Percentiles rank a stretch among this genome's conserved stretches.
These are phyloP conservation scores for Leptodermis oblonga DNA, from an alignment of 257 asterid genomes.

Conservation along the genomic window DNA sequence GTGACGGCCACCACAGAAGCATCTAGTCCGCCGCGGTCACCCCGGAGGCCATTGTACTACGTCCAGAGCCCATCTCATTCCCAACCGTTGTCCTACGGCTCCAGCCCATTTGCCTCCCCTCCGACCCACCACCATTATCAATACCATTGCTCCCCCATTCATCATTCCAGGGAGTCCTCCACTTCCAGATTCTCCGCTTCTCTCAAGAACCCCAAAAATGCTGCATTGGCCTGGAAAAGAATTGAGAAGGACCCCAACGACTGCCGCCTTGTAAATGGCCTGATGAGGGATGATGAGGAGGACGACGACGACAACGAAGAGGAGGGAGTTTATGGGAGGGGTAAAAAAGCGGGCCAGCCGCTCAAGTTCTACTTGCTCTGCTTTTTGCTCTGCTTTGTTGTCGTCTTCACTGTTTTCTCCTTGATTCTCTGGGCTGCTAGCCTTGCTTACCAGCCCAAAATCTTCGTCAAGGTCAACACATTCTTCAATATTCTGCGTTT, in stretches of 20 bases:
- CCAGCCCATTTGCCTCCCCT: conserved; percentile 86
- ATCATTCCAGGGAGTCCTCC: conserved; percentile 92
- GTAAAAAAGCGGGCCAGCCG: conserved; percentile 19
- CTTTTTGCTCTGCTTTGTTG: conserved; percentile 52
- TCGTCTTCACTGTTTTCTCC: conserved; percentile 52
- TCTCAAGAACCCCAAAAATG: conserved; percentile 39
- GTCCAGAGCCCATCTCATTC: conserved; percentile 94
- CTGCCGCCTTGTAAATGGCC: conserved; percentile 12
- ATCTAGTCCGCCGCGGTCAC: conserved; percentile 78
- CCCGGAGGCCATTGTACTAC: conserved; percentile 75
- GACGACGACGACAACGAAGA: conserved; percentile 42
- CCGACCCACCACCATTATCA: conserved; percentile 42
- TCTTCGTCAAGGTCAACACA: conserved; percentile 56
- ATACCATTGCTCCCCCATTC: conserved; percentile 82
- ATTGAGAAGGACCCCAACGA: conserved; percentile 34
- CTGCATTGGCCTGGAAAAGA: conserved; percentile 50
- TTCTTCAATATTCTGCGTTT: not conserved
- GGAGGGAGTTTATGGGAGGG: conserved; percentile 19
- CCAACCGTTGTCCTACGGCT: conserved; percentile 66
- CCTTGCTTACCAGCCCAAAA: conserved; percentile 46
- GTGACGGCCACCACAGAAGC: conserved; percentile 82
- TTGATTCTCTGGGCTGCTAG: conserved; percentile 86
- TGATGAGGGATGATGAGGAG: conserved; percentile 10
- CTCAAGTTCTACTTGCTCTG: conserved; percentile 54
- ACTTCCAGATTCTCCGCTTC: conserved; percentile 78